A percentile compares a stretch with the other conserved stretches of the same genome.
Evolutionary conservation across 2,329 filamentous ascomycete genomes (phyloP).

Genomic region (Ophiocordyceps australis): DNA sequence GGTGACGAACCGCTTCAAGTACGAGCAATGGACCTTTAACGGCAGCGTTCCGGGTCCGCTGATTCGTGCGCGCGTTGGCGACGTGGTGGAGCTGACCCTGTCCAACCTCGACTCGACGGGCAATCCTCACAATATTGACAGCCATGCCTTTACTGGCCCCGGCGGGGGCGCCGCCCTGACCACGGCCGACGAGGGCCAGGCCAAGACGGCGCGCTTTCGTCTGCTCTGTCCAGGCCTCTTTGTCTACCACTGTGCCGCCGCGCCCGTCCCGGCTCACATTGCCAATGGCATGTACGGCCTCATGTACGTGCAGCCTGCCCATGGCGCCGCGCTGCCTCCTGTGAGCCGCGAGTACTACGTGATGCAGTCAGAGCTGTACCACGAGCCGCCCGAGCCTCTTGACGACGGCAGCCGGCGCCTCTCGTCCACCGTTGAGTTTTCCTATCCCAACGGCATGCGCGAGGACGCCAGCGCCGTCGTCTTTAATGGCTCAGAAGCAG

Average conservation of each 20-base stretch:
- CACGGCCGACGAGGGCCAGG: slow-evolving; percentile 12
- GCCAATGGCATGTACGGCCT: slow-evolving; percentile 18
- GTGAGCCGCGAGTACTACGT: slow-evolving; percentile 16
- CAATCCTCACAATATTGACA: slow-evolving; percentile 16
- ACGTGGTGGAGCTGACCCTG: slow-evolving; percentile 12
- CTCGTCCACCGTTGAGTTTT: slow-evolving; percentile 12
- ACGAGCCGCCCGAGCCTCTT: slow-evolving; percentile 13
- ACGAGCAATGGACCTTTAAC: slow-evolving; percentile 17
- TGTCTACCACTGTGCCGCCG: slow-evolving; percentile 15
- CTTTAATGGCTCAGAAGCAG: slow-evolving; percentile 14
- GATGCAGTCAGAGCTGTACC: slow-evolving; percentile 17
- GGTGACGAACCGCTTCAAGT: slow-evolving; percentile 14
- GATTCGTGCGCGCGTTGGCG: slow-evolving; percentile 14
- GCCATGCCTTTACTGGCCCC: slow-evolving; percentile 12
- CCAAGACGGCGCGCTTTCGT: slow-evolving; percentile 12
- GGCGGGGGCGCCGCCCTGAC: slow-evolving; percentile 14
- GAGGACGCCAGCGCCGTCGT: slow-evolving; percentile 12
- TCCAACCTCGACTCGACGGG: slow-evolving; percentile 14
- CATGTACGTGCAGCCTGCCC: slow-evolving; percentile 14
- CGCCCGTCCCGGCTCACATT: slow-evolving; percentile 16
- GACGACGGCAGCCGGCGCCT: slow-evolving; percentile 12
- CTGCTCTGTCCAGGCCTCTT: slow-evolving; percentile 12
- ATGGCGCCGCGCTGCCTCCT: slow-evolving; percentile 8
- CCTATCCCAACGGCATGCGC: slow-evolving; percentile 13
- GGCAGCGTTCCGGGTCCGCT: slow-evolving; percentile 13